These are phyloP conservation scores for Barnettozyma botsteinii DNA, from an alignment of 805 yeast species.

Conservation along the genomic window DNA sequence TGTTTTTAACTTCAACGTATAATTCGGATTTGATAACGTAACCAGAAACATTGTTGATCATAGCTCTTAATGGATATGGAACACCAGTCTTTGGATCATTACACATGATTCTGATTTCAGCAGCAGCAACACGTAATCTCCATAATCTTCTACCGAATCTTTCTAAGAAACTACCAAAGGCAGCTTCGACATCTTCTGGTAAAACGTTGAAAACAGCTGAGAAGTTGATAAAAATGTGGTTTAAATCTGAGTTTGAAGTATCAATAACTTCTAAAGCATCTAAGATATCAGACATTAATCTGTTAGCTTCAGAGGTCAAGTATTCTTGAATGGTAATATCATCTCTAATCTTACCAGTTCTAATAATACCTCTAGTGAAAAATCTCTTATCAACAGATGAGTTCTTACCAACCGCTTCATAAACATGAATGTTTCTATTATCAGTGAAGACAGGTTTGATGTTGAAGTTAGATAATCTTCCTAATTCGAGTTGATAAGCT, in stretches of 20 bases:
- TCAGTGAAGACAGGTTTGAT: conserved; percentile 93
- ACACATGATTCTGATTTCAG: conserved; percentile 95
- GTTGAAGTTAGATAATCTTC: conserved; percentile 89
- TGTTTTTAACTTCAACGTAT: conserved; percentile 89
- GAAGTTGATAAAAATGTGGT: conserved; percentile 95
- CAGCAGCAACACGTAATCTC: conserved; percentile 95
- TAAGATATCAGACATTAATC: conserved; percentile 91
- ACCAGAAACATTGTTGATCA: conserved; percentile 94
- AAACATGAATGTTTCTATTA: conserved; percentile 95
- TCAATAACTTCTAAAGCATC: conserved; percentile 94
- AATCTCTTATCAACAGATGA: conserved; percentile 90
- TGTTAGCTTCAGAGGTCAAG: conserved; percentile 91
- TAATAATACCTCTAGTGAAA: conserved; percentile 94
- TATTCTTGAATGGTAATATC: conserved; percentile 92
- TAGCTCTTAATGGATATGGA: conserved; percentile 94
- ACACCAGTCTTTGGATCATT: conserved; percentile 82
- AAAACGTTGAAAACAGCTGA: conserved; percentile 91
- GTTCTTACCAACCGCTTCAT: conserved; percentile 93
- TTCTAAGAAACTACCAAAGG: conserved; percentile 96
- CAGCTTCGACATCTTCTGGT: conserved; percentile 94
- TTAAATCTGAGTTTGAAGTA: conserved; percentile 90
- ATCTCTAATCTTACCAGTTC: conserved; percentile 92
- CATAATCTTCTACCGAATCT: conserved; percentile 95
- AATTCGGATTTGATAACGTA: conserved; percentile 94
- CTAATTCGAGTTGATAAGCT: conserved; percentile 94